Percentiles rank a stretch among this genome's conserved stretches.
Conservation (phyloP, 805 yeast species). For the Yarrowia sp. region DNA sequence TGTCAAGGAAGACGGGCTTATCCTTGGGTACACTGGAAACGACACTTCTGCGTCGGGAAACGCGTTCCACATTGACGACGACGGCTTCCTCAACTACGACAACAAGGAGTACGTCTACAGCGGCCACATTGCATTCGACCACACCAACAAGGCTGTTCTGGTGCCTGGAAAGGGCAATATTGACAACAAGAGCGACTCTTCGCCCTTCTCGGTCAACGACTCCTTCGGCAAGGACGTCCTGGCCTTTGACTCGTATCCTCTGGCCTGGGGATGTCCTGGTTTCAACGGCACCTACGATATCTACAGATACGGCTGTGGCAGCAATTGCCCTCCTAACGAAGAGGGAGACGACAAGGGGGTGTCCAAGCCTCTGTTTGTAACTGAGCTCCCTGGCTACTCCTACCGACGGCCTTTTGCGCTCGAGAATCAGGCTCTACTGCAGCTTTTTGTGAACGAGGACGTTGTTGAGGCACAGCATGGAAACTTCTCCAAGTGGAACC, state of each 20-base stretch:
- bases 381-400: neutral
- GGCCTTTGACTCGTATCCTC: neutral
- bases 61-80: conserved; percentile 5
- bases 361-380: conserved; percentile 1
- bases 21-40: neutral
- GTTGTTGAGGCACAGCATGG: neutral
- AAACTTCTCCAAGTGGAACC: neutral
- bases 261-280: conserved; percentile 12
- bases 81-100: conserved; percentile 6
- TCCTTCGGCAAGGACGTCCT: neutral
- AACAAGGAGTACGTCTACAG: neutral
- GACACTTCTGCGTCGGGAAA: neutral
- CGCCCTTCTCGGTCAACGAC: neutral
- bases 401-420: neutral
- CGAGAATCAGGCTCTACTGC: neutral
- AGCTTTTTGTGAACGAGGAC: neutral
- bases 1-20: neutral
- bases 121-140: neutral
- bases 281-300: neutral
- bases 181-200: neutral
- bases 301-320: conserved; percentile 3
- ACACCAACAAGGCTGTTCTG: neutral
- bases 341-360: conserved; percentile 1
- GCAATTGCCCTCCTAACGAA: neutral
- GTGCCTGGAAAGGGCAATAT: neutral